Evolutionary conservation across 2,329 filamentous ascomycete genomes (phyloP), one percentile per base, ranked within the genome.

Genomic region (Neofusicoccum laricinum): DNA sequence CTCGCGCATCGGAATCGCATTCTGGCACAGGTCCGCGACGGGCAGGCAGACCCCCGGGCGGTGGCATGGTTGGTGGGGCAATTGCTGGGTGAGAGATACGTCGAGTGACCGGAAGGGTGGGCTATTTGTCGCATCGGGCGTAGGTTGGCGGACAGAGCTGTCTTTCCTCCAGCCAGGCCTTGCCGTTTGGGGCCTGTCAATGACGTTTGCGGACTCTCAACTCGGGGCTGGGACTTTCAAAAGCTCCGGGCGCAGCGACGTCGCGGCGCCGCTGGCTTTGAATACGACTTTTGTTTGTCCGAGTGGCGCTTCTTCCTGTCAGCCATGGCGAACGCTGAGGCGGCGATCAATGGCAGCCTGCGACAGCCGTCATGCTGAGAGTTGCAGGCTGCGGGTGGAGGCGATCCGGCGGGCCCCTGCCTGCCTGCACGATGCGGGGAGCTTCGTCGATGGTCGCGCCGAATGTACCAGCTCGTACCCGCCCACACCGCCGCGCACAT

Each of bases 41-140:
- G 53, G 32, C 53, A 58, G 53, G 12, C 21, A 45, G 38, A 45
- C 15, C 53, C 53, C 53, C 38, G 53, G 53, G 53, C 40, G 25
- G 53, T 43, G 38, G n/a, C 53, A 58, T 58, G 53, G 25, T 43
- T 41, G 53, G 40, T 58, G 53, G 53, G 53, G 53, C 53, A 58
- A 34, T 43, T 58, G 38, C 12, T 58, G 38, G 32, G 21, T 43
- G 40, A 32, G 21, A 58, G 53, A 7, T 45, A 43, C 38, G 38
- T 15, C 40, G 53, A 58, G 53, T 11, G 48, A 45, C 59, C 25
- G 21, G 46, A 41, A 45, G 25, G 48, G 34, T 53, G 48, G 48
- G 21, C 49, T 63, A 53, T 51, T 43, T 51, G 59, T 63, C 46
- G 59, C 48, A 50, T 62, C 30, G 59, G 45, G 46, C 46, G 59